Evolutionary conservation across 371 early-diverging fungal genomes (phyloP).

Genomic region (Mortierella sp.): DNA sequence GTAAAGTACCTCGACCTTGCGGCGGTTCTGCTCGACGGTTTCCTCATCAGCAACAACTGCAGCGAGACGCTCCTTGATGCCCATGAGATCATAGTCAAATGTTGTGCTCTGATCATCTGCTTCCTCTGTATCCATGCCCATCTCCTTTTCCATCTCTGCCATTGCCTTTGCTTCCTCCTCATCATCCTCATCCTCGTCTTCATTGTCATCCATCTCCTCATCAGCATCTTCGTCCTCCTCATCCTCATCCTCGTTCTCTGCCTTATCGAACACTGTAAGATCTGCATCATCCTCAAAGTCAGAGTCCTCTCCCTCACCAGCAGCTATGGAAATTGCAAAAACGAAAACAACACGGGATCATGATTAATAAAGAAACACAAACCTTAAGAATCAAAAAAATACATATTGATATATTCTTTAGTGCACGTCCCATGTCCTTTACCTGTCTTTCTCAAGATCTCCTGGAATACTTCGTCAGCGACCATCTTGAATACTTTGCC

Average conservation of each 20-base stretch:
- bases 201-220: slow-evolving; percentile 40
- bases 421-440: too few relatives aligned
- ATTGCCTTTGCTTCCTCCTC: slow-evolving; percentile 21
- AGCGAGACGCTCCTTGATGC: slow-evolving; percentile 58
- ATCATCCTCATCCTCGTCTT: slow-evolving; percentile 33
- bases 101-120: slow-evolving; percentile 50
- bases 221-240: slow-evolving; percentile 43
- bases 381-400: too few relatives aligned
- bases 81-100: slow-evolving; percentile 58
- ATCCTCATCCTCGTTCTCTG: slow-evolving; percentile 17
- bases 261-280: slow-evolving; percentile 39
- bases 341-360: too few relatives aligned
- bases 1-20: slow-evolving; percentile 59
- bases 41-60: slow-evolving; percentile 57
- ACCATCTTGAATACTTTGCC: slow-evolving; percentile 65
- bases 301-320: slow-evolving; percentile 44
- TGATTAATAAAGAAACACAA: too few relatives aligned
- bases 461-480: slow-evolving; percentile 57
- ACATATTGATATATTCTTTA: too few relatives aligned
- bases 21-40: slow-evolving; percentile 58
- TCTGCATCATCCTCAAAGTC: slow-evolving; percentile 47
- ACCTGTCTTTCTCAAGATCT: slow-evolving; percentile 47
- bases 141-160: slow-evolving; percentile 32
- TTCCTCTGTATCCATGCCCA: slow-evolving; percentile 45
- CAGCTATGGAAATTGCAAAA: slow-evolving; percentile 28